A percentile compares a stretch with the other conserved stretches of the same genome.
Conservation (phyloP, 2,329 filamentous ascomycete species). For the Beauveria caledonica region DNA sequence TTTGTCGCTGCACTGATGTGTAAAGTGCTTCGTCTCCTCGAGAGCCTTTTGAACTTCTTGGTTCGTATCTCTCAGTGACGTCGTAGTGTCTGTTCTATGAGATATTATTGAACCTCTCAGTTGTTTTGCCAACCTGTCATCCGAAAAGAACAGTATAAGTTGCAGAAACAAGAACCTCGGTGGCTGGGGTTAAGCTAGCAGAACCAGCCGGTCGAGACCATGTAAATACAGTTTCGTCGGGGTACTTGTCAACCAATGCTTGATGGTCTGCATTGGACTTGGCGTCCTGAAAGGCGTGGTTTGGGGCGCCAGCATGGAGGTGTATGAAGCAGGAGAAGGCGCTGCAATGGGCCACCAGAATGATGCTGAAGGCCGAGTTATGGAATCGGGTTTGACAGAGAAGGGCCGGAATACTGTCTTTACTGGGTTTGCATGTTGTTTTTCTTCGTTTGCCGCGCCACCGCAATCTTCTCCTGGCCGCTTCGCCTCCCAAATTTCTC, state of each 20-base stretch:
- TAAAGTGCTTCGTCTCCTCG: too few species aligned
- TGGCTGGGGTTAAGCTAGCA: background rate
- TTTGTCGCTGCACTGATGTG: too few species aligned
- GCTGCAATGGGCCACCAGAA: background rate
- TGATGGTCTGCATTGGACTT: background rate
- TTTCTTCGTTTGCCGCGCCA: conserved; percentile 3
- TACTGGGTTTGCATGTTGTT: background rate
- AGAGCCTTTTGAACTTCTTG: too few species aligned
- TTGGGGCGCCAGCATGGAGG: background rate
- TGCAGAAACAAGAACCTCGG: background rate
- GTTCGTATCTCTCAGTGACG: too few species aligned
- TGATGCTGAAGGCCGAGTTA: background rate
- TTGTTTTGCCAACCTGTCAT: too few species aligned
- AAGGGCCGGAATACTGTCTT: background rate
- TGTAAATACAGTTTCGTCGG: background rate
- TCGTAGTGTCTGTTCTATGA: too few species aligned
- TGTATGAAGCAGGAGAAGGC: background rate
- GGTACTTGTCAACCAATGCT: background rate
- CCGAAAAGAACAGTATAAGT: background rate
- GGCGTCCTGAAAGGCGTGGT: background rate
- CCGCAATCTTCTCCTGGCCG: background rate
- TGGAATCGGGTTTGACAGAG: background rate
- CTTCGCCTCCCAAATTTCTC: background rate
- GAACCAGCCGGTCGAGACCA: background rate
- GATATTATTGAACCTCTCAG: too few species aligned